These are phyloP conservation scores for Apiospora hydei DNA, from an alignment of 2,329 filamentous ascomycete genomes.

Conservation along the genomic window DNA sequence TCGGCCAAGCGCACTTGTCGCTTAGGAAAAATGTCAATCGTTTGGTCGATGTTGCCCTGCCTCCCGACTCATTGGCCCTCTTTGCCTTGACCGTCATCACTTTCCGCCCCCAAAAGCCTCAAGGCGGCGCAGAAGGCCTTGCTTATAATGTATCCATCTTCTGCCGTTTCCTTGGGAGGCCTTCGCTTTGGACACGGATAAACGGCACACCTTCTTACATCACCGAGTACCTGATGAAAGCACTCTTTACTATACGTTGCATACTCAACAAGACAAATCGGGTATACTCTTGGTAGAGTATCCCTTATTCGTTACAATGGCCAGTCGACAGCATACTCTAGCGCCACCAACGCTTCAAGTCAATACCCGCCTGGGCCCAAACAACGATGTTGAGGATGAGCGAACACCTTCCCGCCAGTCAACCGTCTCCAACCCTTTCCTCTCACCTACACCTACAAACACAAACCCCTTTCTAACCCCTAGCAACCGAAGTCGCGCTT, in stretches of 20 bases:
- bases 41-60: slow-evolving; percentile 2
- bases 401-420: slow-evolving; percentile 40
- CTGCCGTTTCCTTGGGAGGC: neutral
- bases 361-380: slow-evolving; percentile 37
- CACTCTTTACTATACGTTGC: neutral
- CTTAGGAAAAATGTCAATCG: neutral
- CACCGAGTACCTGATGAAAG: neutral
- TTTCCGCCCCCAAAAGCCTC: neutral
- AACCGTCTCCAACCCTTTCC: slow-evolving; percentile 42
- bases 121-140: neutral
- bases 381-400: slow-evolving; percentile 39
- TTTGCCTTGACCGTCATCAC: neutral
- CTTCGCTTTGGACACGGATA: neutral
- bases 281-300: slow-evolving; percentile 4
- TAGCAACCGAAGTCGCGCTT: slow-evolving; percentile 40
- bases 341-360: slow-evolving; percentile 39
- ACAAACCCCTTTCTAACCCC: slow-evolving; percentile 39
- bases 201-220: slow-evolving; percentile 15
- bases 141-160: neutral
- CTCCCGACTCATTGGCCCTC: neutral
- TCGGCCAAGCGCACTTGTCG: slow-evolving; percentile 7
- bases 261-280: slow-evolving; percentile 2
- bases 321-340: slow-evolving; percentile 28
- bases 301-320: neutral
- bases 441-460: slow-evolving; percentile 42